phyloP scores from a whole-genome alignment of 345 rosid genomes.

The Mercurialis annua region DNA sequence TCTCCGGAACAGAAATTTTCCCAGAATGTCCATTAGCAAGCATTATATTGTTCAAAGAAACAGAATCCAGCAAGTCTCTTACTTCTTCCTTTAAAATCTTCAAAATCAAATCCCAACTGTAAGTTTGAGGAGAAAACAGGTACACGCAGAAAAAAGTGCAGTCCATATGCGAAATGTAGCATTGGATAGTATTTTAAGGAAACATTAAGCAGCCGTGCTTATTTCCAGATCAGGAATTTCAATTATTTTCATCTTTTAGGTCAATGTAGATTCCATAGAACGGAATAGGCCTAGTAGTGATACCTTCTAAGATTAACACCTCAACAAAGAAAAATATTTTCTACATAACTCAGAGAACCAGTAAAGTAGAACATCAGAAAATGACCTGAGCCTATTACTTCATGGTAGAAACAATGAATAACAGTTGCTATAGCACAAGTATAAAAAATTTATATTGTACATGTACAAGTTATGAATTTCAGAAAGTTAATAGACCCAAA shows the following conservation, averaged over 20 bases:
- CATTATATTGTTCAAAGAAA: slow-evolving; percentile 50
- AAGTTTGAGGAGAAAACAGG: slow-evolving; percentile 14
- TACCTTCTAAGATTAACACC: background rate
- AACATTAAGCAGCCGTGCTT: background rate
- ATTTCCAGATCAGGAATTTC: slow-evolving; percentile 1
- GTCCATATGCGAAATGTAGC: background rate
- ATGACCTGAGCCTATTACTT: background rate
- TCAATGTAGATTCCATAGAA: background rate
- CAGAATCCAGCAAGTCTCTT: slow-evolving; percentile 74
- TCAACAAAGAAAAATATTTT: background rate
- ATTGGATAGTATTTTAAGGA: background rate
- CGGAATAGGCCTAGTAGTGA: background rate
- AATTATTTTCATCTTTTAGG: background rate
- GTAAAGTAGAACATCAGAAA: background rate
- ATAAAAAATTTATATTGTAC: background rate
- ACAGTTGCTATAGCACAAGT: background rate
- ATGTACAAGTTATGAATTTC: background rate
- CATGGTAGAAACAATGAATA: background rate
- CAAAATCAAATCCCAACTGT: slow-evolving; percentile 26
- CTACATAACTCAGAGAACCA: background rate
- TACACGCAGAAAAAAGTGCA: background rate
- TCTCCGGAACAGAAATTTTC: slow-evolving; percentile 60
- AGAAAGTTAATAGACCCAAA: background rate
- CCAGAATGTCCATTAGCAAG: slow-evolving; percentile 42
- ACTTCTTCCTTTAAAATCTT: slow-evolving; percentile 98